Evolutionary conservation across 257 asterid genomes (phyloP), one percentile per base, ranked within the genome.

Genomic region (Salvia miltiorrhiza): DNA sequence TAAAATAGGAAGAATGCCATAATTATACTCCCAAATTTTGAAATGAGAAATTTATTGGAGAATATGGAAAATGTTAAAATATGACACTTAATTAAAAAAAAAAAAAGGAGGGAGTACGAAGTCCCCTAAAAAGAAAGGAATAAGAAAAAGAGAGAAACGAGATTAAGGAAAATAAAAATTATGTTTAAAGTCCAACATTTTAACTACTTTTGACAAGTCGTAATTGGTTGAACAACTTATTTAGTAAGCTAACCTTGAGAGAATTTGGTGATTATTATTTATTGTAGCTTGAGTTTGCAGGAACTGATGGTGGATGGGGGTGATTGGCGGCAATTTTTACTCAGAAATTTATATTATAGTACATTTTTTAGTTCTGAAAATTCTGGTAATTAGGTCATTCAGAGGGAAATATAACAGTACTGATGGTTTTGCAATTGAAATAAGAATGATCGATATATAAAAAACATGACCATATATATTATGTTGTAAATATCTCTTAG

Each of bases 161-260:
- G n/a, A n/a, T n/a, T n/a, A n/a, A n/a, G n/a, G n/a, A n/a, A n/a
- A n/a, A n/a, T n/a, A n/a, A 13, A 66, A 16, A 0, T 33, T 26
- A 2, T 20, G 67, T 59, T 53, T 32, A 19, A 40, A 49, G 68
- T 72, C 65, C 37, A 72, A 72, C 45, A 49, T 17, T 37, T 67
- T 65, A 69, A 69, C 69, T 69, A 56, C 73, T 53, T 69, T 76
- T 56, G 28, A 21, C 21, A 70, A 60, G 61, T 59, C 37, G 10
- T 23, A 40, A 32, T 72, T 20, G 73, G 70, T 40, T 62, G 56
- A 62, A 68, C 50, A 53, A 40, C 69, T 79, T 71, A 47, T 49
- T 62, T 59, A 70, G 35, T 54, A 58, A 74, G 77, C 28, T 69
- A 33, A 65, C 45, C 49, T 43, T 45, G 39, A 54, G 39, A 52